Conservation (phyloP, 306 rosid species). For the Castanospermum australe region DNA sequence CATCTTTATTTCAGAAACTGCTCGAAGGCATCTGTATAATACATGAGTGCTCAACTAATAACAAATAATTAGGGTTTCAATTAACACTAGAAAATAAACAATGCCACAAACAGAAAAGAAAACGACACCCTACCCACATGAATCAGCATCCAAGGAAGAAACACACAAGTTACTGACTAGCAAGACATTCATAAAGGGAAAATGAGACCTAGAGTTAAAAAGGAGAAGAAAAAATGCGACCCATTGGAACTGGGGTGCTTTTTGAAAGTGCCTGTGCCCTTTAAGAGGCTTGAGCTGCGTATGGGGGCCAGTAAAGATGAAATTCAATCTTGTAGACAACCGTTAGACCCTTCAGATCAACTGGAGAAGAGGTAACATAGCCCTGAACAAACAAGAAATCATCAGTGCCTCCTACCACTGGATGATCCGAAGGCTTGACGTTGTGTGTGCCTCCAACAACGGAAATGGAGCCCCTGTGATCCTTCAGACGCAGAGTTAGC, state of each 20-base stretch:
- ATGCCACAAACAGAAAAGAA: neutral
- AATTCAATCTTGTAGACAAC: conserved; percentile 60
- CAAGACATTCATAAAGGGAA: neutral
- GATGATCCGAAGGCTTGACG: conserved; percentile 49
- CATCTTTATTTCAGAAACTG: conserved; percentile 7
- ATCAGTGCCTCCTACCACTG: conserved; percentile 76
- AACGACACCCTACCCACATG: neutral
- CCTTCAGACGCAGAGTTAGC: conserved; percentile 51
- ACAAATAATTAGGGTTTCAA: neutral
- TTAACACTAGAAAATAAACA: neutral
- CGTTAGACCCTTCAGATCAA: conserved; percentile 45
- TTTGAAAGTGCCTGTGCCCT: neutral
- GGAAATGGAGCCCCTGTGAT: conserved; percentile 56
- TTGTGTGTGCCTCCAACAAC: conserved; percentile 62
- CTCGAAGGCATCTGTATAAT: neutral
- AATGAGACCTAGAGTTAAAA: neutral
- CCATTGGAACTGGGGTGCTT: neutral
- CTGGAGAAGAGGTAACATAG: conserved; percentile 59
- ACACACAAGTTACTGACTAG: neutral
- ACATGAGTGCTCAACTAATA: neutral
- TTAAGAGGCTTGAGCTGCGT: conserved; percentile 44
- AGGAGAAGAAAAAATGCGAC: neutral
- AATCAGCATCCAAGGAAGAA: neutral
- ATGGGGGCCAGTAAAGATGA: conserved; percentile 90
- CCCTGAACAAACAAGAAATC: conserved; percentile 81